Conservation (phyloP, 345 rosid species). For the Lepidium aucheri region DNA sequence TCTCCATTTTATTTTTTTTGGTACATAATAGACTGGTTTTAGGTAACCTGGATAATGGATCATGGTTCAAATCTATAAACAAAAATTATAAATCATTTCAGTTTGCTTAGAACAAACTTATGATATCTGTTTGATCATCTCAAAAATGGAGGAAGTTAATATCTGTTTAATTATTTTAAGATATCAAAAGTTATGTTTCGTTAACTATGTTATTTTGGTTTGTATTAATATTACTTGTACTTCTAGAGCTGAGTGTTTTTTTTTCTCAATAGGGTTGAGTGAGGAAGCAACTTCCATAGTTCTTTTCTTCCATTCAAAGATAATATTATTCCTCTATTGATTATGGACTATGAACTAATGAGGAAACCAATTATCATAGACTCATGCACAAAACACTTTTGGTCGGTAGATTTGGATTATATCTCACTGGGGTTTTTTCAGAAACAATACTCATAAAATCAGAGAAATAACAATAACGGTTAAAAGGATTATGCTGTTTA, state of each 20-base stretch:
- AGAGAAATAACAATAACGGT: no score
- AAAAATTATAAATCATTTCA: background rate
- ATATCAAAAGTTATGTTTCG: no score
- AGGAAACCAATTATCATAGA: background rate
- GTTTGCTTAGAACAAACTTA: background rate
- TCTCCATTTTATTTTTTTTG: background rate
- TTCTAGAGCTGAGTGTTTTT: no score
- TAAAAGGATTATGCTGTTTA: no score
- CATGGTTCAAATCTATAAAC: background rate
- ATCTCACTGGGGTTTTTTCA: no score
- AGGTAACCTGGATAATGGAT: background rate
- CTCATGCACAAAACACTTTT: background rate
- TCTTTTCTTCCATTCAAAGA: slow-evolving; percentile 2
- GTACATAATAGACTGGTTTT: background rate
- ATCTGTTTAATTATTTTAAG: no score
- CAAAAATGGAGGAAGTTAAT: no score
- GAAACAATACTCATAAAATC: no score
- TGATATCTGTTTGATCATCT: background rate
- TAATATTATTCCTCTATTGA: background rate
- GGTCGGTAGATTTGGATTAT: no score
- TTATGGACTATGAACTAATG: background rate
- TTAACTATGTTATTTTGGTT: no score
- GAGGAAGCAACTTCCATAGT: background rate
- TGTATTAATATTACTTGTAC: no score
- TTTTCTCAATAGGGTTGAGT: no score